phyloP scores from a whole-genome alignment of 148 eudicot species.

The Agrostemma githago region DNA sequence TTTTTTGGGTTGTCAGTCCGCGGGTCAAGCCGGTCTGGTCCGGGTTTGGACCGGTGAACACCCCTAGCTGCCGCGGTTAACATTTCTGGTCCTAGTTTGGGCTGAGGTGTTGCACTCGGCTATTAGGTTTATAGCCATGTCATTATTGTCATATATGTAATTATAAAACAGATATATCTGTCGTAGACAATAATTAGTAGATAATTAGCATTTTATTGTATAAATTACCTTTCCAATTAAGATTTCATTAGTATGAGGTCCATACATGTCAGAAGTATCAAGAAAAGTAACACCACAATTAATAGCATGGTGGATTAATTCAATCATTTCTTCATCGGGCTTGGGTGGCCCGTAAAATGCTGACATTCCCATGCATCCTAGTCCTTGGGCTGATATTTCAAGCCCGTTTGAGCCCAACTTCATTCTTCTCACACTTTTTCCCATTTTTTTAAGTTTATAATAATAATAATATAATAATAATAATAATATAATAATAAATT shows the following conservation, averaged over 20 bases:
- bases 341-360: slow-evolving; percentile 33
- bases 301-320: slow-evolving; percentile 39
- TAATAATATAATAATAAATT: too few relatives aligned
- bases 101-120: too few relatives aligned
- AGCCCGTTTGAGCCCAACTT: slow-evolving; percentile 47
- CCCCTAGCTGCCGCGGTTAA: too few relatives aligned
- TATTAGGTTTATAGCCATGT: too few relatives aligned
- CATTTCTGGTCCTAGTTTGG: too few relatives aligned
- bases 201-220: background rate
- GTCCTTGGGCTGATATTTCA: slow-evolving; percentile 32
- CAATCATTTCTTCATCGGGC: slow-evolving; percentile 39
- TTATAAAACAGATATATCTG: too few relatives aligned
- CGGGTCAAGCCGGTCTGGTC: too few relatives aligned
- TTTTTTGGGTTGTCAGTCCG: too few relatives aligned
- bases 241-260: slow-evolving; percentile 42
- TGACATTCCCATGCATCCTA: slow-evolving; percentile 46
- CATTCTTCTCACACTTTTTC: slow-evolving; percentile 23
- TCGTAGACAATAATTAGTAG: too few relatives aligned
- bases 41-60: too few relatives aligned
- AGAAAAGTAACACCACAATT: slow-evolving; percentile 47
- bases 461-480: too few relatives aligned
- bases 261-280: slow-evolving; percentile 46
- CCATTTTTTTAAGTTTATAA: slow-evolving; percentile 10
- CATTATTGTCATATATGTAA: too few relatives aligned
- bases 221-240: slow-evolving; percentile 35